A percentile compares a stretch with the other conserved stretches of the same genome.
Conservation (phyloP, 2,329 filamentous ascomycete species). For the Epichloe scottii region DNA sequence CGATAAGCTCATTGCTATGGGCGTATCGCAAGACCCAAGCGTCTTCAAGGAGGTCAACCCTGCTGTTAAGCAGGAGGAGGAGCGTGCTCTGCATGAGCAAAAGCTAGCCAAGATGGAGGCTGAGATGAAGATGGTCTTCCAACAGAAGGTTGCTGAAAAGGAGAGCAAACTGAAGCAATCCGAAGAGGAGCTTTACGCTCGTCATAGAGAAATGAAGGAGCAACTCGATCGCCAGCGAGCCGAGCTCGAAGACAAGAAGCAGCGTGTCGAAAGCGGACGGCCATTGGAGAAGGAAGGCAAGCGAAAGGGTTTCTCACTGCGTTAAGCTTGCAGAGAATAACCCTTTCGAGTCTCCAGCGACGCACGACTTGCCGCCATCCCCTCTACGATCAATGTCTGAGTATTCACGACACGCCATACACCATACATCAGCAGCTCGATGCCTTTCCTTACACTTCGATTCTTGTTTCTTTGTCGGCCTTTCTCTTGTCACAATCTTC, state of each 20-base stretch:
- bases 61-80: constrained; percentile 98
- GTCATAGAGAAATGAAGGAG: constrained; percentile 99
- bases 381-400: constrained; percentile 40
- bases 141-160: constrained; percentile 98
- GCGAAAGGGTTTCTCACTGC: constrained; percentile 98
- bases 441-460: constrained; percentile 38
- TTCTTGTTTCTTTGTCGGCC: constrained; percentile 26
- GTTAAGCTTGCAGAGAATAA: constrained; percentile 43
- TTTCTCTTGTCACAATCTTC: constrained; percentile 16
- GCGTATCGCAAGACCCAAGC: constrained; percentile 93
- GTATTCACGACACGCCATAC: constrained; percentile 45
- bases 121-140: constrained; percentile 99
- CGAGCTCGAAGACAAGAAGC: constrained; percentile 98
- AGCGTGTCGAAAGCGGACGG: constrained; percentile 84
- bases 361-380: constrained; percentile 2
- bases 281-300: constrained; percentile 96
- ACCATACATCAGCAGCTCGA: constrained; percentile 46
- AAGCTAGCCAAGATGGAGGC: constrained; percentile 99
- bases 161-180: constrained; percentile 99
- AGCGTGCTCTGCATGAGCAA: constrained; percentile 94
- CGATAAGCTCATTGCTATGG: constrained; percentile 97
- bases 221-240: constrained; percentile 88
- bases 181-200: constrained; percentile 95
- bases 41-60: constrained; percentile 99
- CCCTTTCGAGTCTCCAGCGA: constrained; percentile 1